Base-by-base conservation (phyloP, 192 early-diverging fungal genomes). In the Geosiphon pyriformis region DNA sequence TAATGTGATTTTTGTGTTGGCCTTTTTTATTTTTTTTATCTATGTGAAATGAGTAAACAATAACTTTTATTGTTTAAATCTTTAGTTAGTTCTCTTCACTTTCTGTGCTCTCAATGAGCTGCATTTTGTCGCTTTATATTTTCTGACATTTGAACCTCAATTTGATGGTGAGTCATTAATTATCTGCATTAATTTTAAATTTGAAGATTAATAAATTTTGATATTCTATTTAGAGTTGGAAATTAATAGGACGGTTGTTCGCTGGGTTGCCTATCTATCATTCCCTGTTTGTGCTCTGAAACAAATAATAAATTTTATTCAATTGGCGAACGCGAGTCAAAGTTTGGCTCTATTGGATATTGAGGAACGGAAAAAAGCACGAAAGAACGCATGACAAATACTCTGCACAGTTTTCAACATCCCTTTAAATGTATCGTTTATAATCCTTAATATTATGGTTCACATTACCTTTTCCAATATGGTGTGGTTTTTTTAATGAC, bases 91-190 rank as follows among this genome's bases (percentile, higher is more conserved):
- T 23, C 77, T 99, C 56, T 99, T 99, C 74, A 72, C 79, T 33
- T 88, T 98, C 63, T 99, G 97, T 73, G 88, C 90, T 59, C 88
- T 89, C 34, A 93, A 98, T 74, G 90, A 98, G 78, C 73, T 91
- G 1, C 94, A 93, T 67, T 99, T 94, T 80, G 87, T 99, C 15
- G 73, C 86, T 31, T 78, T 96, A 59, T 99, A 97, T 75, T 65
- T 89, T n/a, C 74, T 88, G 46, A 59, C 73, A 27, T 86, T 76
- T 59, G 49, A 76, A 22, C 35, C 59, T 25, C 42, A 57, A 30
- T 56, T 65, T 34, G 58, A 75, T 32, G 11, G 68, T 76, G 37
- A 72, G 69, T 18, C 1, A 30, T n/a, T 59, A 30, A 32, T 56
- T 59, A 3, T 61, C 69, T 10, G 68, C 46, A 2, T 55, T 66